Conservation (phyloP, 2,329 filamentous ascomycete genomes). For the Epicoccum sorghinum region DNA sequence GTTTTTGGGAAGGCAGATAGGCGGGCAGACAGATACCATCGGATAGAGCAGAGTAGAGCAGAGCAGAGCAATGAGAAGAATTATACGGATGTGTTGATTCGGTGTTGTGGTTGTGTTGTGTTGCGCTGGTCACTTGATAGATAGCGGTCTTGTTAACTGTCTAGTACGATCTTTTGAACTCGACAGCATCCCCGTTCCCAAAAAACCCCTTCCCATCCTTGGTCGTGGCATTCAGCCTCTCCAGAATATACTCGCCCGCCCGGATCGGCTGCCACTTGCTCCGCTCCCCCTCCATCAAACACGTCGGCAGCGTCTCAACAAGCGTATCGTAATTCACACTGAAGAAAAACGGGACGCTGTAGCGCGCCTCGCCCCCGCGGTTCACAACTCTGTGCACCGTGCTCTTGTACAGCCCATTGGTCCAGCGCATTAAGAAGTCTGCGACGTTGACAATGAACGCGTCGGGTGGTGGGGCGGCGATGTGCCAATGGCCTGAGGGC, state of each 20-base stretch:
- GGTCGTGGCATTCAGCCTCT: slow-evolving; percentile 44
- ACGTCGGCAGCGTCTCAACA: slow-evolving; percentile 49
- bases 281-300: slow-evolving; percentile 40
- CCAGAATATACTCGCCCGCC: slow-evolving; percentile 50
- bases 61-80: no score
- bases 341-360: slow-evolving; percentile 58
- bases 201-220: slow-evolving; percentile 39
- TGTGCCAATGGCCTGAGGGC: slow-evolving; percentile 38
- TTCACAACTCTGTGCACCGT: slow-evolving; percentile 59
- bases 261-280: slow-evolving; percentile 45
- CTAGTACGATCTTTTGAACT: no score
- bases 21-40: no score
- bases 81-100: no score
- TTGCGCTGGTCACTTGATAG: no score
- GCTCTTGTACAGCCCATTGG: slow-evolving; percentile 57
- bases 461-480: slow-evolving; percentile 47
- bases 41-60: no score
- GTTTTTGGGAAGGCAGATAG: no score
- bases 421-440: slow-evolving; percentile 59
- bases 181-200: slow-evolving; percentile 18
- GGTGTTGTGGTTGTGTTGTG: no score
- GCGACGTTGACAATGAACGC: slow-evolving; percentile 61
- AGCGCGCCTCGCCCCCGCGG: slow-evolving; percentile 44
- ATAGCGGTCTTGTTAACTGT: no score
- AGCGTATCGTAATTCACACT: slow-evolving; percentile 50